These are phyloP conservation scores for Samsoniella hepiali DNA, from an alignment of 2,329 filamentous ascomycete genomes.

Conservation along the genomic window DNA sequence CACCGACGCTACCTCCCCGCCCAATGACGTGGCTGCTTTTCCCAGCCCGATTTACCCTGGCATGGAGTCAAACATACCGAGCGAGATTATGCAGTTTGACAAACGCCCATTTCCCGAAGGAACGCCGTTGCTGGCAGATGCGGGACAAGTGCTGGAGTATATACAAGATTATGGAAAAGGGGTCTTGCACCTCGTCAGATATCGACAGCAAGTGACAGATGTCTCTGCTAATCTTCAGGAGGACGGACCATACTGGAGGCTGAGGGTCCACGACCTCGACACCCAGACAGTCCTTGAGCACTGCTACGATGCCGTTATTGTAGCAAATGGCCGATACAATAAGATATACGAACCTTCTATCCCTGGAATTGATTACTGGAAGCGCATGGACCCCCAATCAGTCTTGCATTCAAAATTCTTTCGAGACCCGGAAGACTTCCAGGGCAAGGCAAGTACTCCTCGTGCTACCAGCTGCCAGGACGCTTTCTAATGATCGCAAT, in stretches of 20 bases:
- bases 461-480: too few species aligned
- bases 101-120: slow-evolving; percentile 1
- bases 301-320: neutral
- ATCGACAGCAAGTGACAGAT: slow-evolving; percentile 7
- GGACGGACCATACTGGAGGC: slow-evolving; percentile 2
- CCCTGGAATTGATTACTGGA: slow-evolving; percentile 2
- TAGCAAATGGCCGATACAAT: slow-evolving; percentile 2
- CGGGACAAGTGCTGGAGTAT: neutral
- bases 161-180: neutral
- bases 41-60: slow-evolving; percentile 6
- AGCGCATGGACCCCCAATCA: neutral
- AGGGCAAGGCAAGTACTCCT: neutral
- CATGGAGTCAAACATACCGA: slow-evolving; percentile 13
- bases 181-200: slow-evolving; percentile 3
- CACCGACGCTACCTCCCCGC: neutral
- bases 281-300: neutral
- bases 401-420: slow-evolving; percentile 9
- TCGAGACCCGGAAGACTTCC: slow-evolving; percentile 5
- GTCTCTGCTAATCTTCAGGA: neutral
- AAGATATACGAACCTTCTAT: slow-evolving; percentile 7
- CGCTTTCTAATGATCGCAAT: too few species aligned
- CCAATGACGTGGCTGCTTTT: slow-evolving; percentile 5
- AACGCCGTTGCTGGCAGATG: slow-evolving; percentile 3
- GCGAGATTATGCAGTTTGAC: slow-evolving; percentile 8
- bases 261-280: neutral